Evolutionary conservation across 768 basidiomycete genomes (phyloP).

Genomic region (Rubroboletus satanas): DNA sequence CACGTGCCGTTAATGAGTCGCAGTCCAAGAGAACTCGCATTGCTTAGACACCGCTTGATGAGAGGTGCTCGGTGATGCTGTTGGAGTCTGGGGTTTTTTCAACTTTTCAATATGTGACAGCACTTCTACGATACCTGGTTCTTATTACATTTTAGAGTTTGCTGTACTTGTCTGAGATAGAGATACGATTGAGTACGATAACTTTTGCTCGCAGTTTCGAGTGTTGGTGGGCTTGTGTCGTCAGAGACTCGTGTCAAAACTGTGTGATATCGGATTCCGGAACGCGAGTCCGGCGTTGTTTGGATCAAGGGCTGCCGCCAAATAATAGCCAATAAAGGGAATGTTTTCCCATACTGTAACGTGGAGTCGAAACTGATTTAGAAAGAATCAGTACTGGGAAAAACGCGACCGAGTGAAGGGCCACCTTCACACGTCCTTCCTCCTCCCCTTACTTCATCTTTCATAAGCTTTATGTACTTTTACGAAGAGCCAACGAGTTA

Average conservation of each 20-base stretch:
- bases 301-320: conserved; percentile 7
- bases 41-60: conserved; percentile 3
- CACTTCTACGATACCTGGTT: conserved; percentile 10
- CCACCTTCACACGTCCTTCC: too few species aligned
- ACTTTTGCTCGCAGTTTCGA: not conserved
- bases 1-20: conserved; percentile 10
- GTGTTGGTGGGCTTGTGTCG: not conserved
- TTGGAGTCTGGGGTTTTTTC: not conserved
- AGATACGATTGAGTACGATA: not conserved
- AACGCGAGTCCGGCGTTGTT: conserved; percentile 12
- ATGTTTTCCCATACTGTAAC: conserved; percentile 17
- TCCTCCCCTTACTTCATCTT: too few species aligned
- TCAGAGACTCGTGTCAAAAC: not conserved
- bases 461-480: too few species aligned
- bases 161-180: not conserved
- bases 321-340: conserved; percentile 17
- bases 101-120: not conserved
- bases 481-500: too few species aligned
- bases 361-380: too few species aligned
- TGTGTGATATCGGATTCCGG: conserved; percentile 1
- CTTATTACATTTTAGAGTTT: not conserved
- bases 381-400: too few species aligned
- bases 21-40: not conserved
- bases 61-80: not conserved
- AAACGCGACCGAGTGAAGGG: too few species aligned